A percentile compares a stretch with the other conserved stretches of the same genome.
Conservation (phyloP, 805 yeast species). For the Metschnikowia proteae region DNA sequence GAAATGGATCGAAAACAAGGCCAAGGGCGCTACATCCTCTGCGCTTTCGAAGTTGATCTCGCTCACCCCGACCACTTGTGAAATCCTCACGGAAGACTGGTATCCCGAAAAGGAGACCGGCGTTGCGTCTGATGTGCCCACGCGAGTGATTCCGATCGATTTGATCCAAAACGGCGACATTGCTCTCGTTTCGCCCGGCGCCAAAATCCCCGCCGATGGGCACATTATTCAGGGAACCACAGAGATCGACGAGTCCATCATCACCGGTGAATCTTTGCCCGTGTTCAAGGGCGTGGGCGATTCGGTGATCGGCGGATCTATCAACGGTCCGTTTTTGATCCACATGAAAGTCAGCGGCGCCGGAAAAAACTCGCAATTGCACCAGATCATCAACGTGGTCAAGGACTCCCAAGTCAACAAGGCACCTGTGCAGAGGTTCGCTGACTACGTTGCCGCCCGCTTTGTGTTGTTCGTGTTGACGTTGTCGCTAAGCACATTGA, state of each 20-base stretch:
- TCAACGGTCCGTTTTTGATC: constrained; percentile 73
- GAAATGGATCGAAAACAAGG: constrained; percentile 84
- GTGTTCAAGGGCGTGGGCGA: constrained; percentile 61
- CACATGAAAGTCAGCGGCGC: constrained; percentile 65
- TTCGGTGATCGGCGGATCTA: constrained; percentile 81
- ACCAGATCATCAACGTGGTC: constrained; percentile 82
- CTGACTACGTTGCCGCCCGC: constrained; percentile 78
- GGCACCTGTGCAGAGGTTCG: constrained; percentile 88
- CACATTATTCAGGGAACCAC: constrained; percentile 69
- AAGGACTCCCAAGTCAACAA: constrained; percentile 83
- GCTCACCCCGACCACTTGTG: constrained; percentile 74
- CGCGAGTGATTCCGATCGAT: constrained; percentile 62
- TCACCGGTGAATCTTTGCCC: constrained; percentile 90
- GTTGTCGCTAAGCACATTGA: constrained; percentile 62
- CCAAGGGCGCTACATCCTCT: constrained; percentile 89
- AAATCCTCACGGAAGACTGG: constrained; percentile 48
- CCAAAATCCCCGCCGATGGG: constrained; percentile 91
- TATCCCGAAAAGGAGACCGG: constrained; percentile 8
- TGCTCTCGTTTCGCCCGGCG: constrained; percentile 78
- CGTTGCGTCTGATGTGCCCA: constrained; percentile 28
- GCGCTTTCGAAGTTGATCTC: constrained; percentile 80
- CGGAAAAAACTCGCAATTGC: constrained; percentile 81
- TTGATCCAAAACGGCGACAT: constrained; percentile 74
- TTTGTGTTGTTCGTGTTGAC: constrained; percentile 76
- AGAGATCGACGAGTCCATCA: constrained; percentile 81